Percentiles rank a stretch among this genome's conserved stretches.
Evolutionary conservation across 306 rosid species (phyloP).

Genomic region (Myrica gale): DNA sequence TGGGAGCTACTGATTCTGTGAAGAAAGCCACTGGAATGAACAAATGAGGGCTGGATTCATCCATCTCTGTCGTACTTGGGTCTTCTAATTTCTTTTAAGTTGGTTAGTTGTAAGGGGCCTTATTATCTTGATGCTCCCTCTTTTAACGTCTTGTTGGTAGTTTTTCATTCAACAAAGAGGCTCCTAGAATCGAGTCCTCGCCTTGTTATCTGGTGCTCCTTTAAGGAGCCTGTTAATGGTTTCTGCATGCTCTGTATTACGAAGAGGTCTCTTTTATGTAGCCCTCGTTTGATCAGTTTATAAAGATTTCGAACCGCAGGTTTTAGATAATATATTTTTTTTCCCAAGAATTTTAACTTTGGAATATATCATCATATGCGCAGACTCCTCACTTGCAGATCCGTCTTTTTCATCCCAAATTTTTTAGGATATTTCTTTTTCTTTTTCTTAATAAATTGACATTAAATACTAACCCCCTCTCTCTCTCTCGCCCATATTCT

Average conservation of each 20-base stretch:
- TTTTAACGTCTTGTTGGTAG: not conserved
- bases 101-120: not conserved
- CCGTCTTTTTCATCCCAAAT: too few relatives aligned
- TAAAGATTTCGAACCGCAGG: not conserved
- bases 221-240: not conserved
- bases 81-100: not conserved
- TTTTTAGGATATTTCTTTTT: too few relatives aligned
- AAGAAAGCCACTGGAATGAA: slow-evolving; percentile 44
- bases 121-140: not conserved
- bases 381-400: too few relatives aligned
- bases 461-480: too few relatives aligned
- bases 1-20: slow-evolving; percentile 32
- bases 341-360: not conserved
- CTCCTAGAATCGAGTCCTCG: not conserved
- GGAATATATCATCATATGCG: too few relatives aligned
- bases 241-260: not conserved
- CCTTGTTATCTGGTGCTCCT: too few relatives aligned
- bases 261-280: not conserved
- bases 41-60: slow-evolving; percentile 26
- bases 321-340: not conserved
- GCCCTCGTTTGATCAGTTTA: not conserved
- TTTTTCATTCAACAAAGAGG: not conserved
- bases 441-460: too few relatives aligned
- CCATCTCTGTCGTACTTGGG: too few relatives aligned
- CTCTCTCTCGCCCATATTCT: too few relatives aligned